Base-by-base conservation (phyloP, 2,329 filamentous ascomycete species). In the Ceratocystiopsis minuta region DNA sequence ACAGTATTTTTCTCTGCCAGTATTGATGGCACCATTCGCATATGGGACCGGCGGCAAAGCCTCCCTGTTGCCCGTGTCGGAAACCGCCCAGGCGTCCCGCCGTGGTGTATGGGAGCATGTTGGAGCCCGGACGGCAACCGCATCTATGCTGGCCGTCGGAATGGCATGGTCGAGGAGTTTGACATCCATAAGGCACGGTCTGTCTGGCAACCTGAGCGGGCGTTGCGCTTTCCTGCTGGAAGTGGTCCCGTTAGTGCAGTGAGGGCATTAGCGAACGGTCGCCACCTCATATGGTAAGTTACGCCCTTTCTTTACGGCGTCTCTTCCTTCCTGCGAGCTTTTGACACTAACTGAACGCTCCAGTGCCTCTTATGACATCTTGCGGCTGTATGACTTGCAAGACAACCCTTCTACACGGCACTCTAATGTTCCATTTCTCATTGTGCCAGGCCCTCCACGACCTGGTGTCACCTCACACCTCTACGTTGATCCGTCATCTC, bases 51-150 rank as follows among this genome's bases (percentile, higher is more conserved):
- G 3, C 76, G 90, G 16, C 73, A 81, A 48, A 72, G 72, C 1
- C 71, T 79, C 33, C 80, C 88, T 0, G 68, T 94, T 2, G 86
- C 90, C 3, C 75, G 78, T 24, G 88, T 96, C 43, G 67, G 69
- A 1, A 83, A 81, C 16, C 68, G 77, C 12, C 72, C 75, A 12
- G 76, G 77, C 16, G 82, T 85, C 1, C 88, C 90, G 1, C 90
- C 88, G 0, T 98, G 88, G 88, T 96, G 88, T 59, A 95, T 94
- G 77, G 87, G 84, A 50, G 85, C 86, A 1, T 94, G 86, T 62
- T 98, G 90, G 90, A 88, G 81, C 42, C 86, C 86, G 0, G 83
- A 95, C 56, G 90, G 90, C 14, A 96, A 96, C 60, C 85, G 75
- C 59, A 87, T 98, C 52, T 98, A 94, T 60, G 87, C 82, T 0